These are phyloP conservation scores for Nigrospora osmanthi DNA, from an alignment of 2,329 filamentous ascomycete genomes.

Conservation along the genomic window DNA sequence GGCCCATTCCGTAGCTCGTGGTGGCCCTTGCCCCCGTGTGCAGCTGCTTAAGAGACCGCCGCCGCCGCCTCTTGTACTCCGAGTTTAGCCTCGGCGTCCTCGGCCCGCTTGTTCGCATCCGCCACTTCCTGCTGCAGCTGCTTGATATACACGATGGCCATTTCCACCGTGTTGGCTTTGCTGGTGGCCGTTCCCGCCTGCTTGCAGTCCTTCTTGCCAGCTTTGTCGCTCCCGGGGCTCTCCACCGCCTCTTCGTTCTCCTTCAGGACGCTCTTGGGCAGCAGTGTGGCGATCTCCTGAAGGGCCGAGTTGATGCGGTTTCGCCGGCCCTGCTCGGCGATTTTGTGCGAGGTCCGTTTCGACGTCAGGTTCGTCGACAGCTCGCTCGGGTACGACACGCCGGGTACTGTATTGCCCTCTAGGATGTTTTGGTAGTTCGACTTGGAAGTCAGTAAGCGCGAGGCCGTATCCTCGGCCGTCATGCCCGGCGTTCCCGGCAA, in stretches of 20 bases:
- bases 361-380: slow-evolving; percentile 90
- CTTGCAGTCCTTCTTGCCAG: slow-evolving; percentile 32
- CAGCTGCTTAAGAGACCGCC: too few species aligned
- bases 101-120: slow-evolving; percentile 55
- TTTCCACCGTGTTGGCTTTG: slow-evolving; percentile 96
- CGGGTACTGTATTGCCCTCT: slow-evolving; percentile 84
- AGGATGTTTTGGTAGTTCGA: slow-evolving; percentile 98
- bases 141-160: slow-evolving; percentile 93
- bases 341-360: slow-evolving; percentile 95
- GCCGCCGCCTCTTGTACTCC: too few species aligned
- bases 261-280: slow-evolving; percentile 53
- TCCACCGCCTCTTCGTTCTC: slow-evolving; percentile 37
- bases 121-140: slow-evolving; percentile 67
- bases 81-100: slow-evolving; percentile 43
- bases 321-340: slow-evolving; percentile 89
- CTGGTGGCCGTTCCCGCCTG: slow-evolving; percentile 58
- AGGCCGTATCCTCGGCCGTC: slow-evolving; percentile 51
- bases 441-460: slow-evolving; percentile 80
- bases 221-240: slow-evolving; percentile 35
- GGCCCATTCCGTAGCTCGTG: too few species aligned
- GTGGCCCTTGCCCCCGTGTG: too few species aligned
- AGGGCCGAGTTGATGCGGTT: slow-evolving; percentile 94
- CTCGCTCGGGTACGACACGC: slow-evolving; percentile 83
- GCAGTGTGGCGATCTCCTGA: slow-evolving; percentile 78
- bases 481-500: slow-evolving; percentile 54